Evolutionary conservation across 306 rosid genomes (phyloP), one percentile per base, ranked within the genome.

Genomic region (Sphenostylis stenocarpa): DNA sequence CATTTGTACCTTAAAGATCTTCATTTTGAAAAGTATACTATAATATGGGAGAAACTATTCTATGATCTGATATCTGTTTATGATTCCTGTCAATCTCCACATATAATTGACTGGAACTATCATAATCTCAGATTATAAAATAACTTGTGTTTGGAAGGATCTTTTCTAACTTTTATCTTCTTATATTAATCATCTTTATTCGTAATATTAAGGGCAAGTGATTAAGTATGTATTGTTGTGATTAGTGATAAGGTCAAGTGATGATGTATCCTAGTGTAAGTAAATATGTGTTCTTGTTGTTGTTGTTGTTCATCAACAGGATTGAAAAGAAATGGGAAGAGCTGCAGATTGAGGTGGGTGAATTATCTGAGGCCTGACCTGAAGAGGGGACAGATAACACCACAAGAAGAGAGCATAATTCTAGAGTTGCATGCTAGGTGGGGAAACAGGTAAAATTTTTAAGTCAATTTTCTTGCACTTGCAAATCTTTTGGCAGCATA

Each of bases 261-360:
- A 31, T 58, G 0, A 28, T 58, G 36, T 2, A 15, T 26, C 63
- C 13, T 24, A 48, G 20, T 67, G 67, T 20, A 10, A n/a, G n/a
- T n/a, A n/a, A n/a, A n/a, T n/a, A n/a, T n/a, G n/a, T n/a, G n/a
- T n/a, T n/a, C n/a, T n/a, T n/a, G n/a, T 48, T n/a, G 7, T 20
- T 66, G 5, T 66, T 23, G 49, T 39, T 66, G 71, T 65, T 2
- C 29, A 52, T 33, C 74, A 24, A 75, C 84, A 94, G 98, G 98
- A 51, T 72, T 93, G 85, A 93, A 86, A 78, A 91, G 98, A 85
- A 93, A 91, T 87, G 98, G 98, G 26, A 93, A 93, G 87, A 93
- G 98, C 77, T 93, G 98, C 86, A 88, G 98, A 84, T 67, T 93
- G 86, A 91, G 98, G 79, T 93, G 98, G 98, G 97, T 93, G 86